Conservation (phyloP, 805 yeast species). For the Ogataea henricii region DNA sequence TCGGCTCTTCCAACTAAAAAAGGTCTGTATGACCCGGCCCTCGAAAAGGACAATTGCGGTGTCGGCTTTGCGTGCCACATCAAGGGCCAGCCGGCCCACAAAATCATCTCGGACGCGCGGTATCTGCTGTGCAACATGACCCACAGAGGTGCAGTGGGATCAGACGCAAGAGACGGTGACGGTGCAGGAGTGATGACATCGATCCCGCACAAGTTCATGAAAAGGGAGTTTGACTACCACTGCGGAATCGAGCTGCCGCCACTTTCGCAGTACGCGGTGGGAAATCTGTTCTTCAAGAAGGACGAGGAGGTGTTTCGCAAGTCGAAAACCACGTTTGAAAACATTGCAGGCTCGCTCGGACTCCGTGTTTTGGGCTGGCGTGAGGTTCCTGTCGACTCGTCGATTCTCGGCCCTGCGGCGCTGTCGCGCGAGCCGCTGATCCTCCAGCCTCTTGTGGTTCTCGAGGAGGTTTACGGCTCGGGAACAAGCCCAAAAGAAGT, state of each 20-base stretch:
- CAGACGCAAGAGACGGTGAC: constrained; percentile 96
- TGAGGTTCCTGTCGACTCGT: constrained; percentile 90
- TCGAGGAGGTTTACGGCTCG: constrained; percentile 50
- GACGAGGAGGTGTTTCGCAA: constrained; percentile 70
- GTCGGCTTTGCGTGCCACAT: constrained; percentile 96
- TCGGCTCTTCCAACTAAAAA: constrained; percentile 79
- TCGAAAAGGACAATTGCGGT: constrained; percentile 97
- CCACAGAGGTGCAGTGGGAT: constrained; percentile 97
- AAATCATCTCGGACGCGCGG: constrained; percentile 88
- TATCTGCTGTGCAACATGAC: constrained; percentile 94
- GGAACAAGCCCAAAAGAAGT: constrained; percentile 37
- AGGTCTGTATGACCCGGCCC: constrained; percentile 92
- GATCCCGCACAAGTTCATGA: constrained; percentile 85
- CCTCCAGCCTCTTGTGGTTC: constrained; percentile 89
- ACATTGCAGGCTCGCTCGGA: constrained; percentile 74
- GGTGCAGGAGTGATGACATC: constrained; percentile 98
- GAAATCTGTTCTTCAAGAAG: constrained; percentile 91
- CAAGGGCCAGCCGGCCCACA: constrained; percentile 85
- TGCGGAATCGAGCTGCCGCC: constrained; percentile 70
- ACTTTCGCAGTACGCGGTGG: constrained; percentile 89
- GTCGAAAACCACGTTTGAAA: constrained; percentile 76
- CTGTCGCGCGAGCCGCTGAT: constrained; percentile 88
- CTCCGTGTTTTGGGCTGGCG: constrained; percentile 93
- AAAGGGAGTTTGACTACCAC: constrained; percentile 77
- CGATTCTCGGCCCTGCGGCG: constrained; percentile 93